A percentile compares a stretch with the other conserved stretches of the same genome.
Evolutionary conservation across 2,329 filamentous ascomycete species (phyloP).

Genomic region (Amauroascus niger): DNA sequence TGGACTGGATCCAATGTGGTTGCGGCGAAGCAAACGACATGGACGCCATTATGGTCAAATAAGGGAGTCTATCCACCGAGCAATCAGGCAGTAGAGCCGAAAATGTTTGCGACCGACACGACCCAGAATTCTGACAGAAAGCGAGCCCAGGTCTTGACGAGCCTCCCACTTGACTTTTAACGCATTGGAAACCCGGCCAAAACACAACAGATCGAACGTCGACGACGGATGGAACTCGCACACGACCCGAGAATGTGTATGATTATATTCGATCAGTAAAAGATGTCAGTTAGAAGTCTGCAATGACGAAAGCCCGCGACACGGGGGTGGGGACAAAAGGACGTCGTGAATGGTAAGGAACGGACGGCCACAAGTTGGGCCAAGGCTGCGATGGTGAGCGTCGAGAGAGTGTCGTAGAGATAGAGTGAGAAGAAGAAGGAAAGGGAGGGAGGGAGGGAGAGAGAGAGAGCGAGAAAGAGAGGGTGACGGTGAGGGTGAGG

Average conservation of each 20-base stretch:
- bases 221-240: not conserved
- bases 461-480: conserved; percentile 13
- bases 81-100: not conserved
- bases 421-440: conserved; percentile 9
- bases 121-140: not conserved
- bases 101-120: not conserved
- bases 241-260: not conserved
- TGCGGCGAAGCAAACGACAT: conserved; percentile 10
- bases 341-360: conserved; percentile 25
- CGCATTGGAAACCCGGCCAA: not conserved
- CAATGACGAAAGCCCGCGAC: not conserved
- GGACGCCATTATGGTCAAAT: conserved; percentile 13
- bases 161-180: conserved; percentile 1
- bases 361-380: conserved; percentile 32
- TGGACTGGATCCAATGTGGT: conserved; percentile 25
- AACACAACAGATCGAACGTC: not conserved
- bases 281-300: not conserved
- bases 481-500: not conserved
- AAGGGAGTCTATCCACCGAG: conserved; percentile 9
- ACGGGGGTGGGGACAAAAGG: conserved; percentile 2
- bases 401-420: conserved; percentile 16
- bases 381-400: conserved; percentile 16
- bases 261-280: not conserved
- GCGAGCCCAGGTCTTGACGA: not conserved
- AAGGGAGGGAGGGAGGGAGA: conserved; percentile 13